Percentiles rank a stretch among this genome's conserved stretches.
These are phyloP conservation scores for Melaleuca alternifolia DNA, from an alignment of 345 rosid genomes.

Conservation along the genomic window DNA sequence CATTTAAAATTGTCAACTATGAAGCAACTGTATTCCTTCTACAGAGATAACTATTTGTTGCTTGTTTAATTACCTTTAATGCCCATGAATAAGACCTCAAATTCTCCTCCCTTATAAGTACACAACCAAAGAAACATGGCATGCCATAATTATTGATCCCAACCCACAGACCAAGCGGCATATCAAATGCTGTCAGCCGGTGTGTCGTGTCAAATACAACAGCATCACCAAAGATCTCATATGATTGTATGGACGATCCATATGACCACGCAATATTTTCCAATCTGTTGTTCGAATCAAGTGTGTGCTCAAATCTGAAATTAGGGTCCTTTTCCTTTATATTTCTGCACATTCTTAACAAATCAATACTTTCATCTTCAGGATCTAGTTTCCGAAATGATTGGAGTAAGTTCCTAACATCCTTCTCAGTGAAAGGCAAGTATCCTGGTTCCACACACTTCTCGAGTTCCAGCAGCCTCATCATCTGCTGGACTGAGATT, in stretches of 20 bases:
- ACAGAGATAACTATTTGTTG: neutral
- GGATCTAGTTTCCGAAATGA: conserved; percentile 76
- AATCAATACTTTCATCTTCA: conserved; percentile 83
- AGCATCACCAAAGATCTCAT: conserved; percentile 89
- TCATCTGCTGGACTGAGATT: conserved; percentile 96
- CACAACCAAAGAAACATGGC: conserved; percentile 98
- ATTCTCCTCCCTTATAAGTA: conserved; percentile 73
- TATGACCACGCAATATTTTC: conserved; percentile 95
- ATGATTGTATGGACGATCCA: conserved; percentile 75
- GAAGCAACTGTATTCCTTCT: neutral
- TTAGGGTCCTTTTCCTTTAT: conserved; percentile 88
- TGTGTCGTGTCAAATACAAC: conserved; percentile 92
- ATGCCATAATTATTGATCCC: conserved; percentile 91
- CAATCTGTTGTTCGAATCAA: conserved; percentile 53
- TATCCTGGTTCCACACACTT: conserved; percentile 95
- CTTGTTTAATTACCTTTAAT: conserved; percentile 50
- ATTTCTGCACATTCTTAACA: conserved; percentile 79
- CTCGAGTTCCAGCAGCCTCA: conserved; percentile 97
- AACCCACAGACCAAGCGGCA: conserved; percentile 98
- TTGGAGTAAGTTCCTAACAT: conserved; percentile 93
- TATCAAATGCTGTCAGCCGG: conserved; percentile 77
- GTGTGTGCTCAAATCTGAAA: conserved; percentile 72
- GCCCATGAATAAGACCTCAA: conserved; percentile 87
- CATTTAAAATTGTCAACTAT: neutral
- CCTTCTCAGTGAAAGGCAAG: conserved; percentile 91